phyloP scores from a whole-genome alignment of 2,329 filamentous ascomycete genomes.

The Trichophyton simii region DNA sequence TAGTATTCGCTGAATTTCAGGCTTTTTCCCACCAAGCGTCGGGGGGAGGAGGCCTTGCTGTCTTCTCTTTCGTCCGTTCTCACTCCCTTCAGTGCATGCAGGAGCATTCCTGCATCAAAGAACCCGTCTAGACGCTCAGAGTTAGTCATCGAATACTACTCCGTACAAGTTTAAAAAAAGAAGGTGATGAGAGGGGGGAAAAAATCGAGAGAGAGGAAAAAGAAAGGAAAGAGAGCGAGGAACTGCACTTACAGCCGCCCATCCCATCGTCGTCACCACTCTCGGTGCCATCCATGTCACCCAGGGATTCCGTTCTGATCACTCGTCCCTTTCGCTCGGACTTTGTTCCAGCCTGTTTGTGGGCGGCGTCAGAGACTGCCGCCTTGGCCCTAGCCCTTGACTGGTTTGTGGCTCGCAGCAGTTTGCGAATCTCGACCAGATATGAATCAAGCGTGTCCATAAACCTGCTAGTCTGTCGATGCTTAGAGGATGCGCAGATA shows the following conservation, averaged over 20 bases:
- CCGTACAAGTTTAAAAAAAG: constrained; percentile 8
- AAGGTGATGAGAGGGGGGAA: not conserved
- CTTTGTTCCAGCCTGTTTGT: constrained; percentile 42
- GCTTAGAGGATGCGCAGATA: constrained; percentile 86
- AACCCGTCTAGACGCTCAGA: constrained; percentile 59
- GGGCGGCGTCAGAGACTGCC: constrained; percentile 42
- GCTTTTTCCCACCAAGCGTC: constrained; percentile 37
- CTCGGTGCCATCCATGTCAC: constrained; percentile 36
- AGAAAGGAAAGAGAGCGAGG: constrained; percentile 7
- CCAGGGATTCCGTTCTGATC: constrained; percentile 44
- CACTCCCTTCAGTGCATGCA: constrained; percentile 66
- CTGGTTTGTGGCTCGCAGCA: constrained; percentile 58
- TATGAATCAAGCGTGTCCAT: constrained; percentile 84
- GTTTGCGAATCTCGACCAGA: constrained; percentile 74
- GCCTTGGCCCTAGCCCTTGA: constrained; percentile 32
- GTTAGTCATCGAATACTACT: constrained; percentile 5
- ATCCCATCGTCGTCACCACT: constrained; percentile 73
- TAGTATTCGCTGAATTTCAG: constrained; percentile 37
- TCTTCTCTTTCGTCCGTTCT: constrained; percentile 23
- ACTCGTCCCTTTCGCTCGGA: constrained; percentile 44
- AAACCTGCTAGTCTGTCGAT: constrained; percentile 82
- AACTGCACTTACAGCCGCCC: constrained; percentile 67
- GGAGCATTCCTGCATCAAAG: constrained; percentile 91
- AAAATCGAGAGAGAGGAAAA: not conserved
- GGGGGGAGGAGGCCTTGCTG: constrained; percentile 26